Evolutionary conservation across 768 basidiomycete species (phyloP).

Genomic region (Lentinula detonsa): DNA sequence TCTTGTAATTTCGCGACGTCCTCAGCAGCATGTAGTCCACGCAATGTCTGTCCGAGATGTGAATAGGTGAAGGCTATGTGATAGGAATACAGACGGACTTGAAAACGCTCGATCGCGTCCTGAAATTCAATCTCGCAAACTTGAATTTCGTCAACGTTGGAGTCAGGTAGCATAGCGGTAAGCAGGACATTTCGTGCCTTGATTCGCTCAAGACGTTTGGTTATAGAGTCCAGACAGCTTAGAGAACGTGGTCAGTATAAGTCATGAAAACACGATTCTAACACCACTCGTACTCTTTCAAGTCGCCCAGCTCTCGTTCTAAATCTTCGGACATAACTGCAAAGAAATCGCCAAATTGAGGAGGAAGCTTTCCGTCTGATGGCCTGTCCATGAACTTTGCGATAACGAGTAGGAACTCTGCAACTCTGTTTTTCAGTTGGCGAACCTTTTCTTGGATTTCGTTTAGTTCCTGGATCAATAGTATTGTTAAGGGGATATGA

Average conservation of each 20-base stretch:
- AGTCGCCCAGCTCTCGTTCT: background rate
- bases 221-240: background rate
- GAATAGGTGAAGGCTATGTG: background rate
- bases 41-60: background rate
- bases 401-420: background rate
- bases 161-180: background rate
- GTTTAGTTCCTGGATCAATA: background rate
- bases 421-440: background rate
- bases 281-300: background rate
- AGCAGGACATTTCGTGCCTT: background rate
- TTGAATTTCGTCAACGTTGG: background rate
- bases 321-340: background rate
- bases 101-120: background rate
- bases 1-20: background rate
- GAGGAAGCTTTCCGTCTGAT: background rate
- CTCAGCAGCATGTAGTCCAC: background rate
- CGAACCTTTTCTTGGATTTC: background rate
- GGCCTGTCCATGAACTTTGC: constrained; percentile 1
- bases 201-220: background rate
- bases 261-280: background rate
- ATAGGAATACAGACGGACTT: background rate
- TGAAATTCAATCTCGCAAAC: background rate
- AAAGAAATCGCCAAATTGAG: background rate
- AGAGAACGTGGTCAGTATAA: background rate
- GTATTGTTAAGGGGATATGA: background rate